phyloP scores from a whole-genome alignment of 2,329 filamentous ascomycete species.

The Emergomyces pasteurianus region DNA sequence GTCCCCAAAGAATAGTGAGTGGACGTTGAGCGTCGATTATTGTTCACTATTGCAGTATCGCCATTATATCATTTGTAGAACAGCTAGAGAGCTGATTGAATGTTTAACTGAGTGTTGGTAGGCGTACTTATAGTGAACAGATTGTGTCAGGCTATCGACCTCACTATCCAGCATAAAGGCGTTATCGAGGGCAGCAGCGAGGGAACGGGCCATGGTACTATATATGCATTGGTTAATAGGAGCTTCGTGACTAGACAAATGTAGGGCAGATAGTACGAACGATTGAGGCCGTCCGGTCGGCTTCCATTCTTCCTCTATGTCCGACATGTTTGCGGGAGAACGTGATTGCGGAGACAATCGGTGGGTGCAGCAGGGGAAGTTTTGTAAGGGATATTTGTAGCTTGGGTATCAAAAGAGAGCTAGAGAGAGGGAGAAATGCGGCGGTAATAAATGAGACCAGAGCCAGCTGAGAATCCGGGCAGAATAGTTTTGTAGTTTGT shows the following conservation, averaged over 20 bases:
- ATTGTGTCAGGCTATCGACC: constrained; percentile 58
- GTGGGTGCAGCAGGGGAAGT: constrained; percentile 2
- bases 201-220: constrained; percentile 78
- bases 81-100: not conserved
- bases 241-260: constrained; percentile 2
- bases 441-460: constrained; percentile 13
- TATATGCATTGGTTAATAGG: constrained; percentile 15
- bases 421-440: constrained; percentile 2
- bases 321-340: constrained; percentile 37
- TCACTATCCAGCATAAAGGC: constrained; percentile 80
- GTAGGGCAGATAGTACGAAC: constrained; percentile 32
- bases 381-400: constrained; percentile 1
- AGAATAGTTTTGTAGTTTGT: not conserved
- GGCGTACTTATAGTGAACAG: constrained; percentile 69
- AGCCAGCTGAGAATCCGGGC: constrained; percentile 19
- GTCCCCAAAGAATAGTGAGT: not conserved
- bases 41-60: not conserved
- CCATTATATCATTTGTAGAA: not conserved
- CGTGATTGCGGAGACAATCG: not conserved
- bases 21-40: not conserved
- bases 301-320: constrained; percentile 68
- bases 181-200: constrained; percentile 74
- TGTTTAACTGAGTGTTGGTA: not conserved
- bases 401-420: not conserved
- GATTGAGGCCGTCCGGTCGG: constrained; percentile 71